Base-by-base conservation (phyloP, 805 yeast genomes). In the Myxozyma udenii region DNA sequence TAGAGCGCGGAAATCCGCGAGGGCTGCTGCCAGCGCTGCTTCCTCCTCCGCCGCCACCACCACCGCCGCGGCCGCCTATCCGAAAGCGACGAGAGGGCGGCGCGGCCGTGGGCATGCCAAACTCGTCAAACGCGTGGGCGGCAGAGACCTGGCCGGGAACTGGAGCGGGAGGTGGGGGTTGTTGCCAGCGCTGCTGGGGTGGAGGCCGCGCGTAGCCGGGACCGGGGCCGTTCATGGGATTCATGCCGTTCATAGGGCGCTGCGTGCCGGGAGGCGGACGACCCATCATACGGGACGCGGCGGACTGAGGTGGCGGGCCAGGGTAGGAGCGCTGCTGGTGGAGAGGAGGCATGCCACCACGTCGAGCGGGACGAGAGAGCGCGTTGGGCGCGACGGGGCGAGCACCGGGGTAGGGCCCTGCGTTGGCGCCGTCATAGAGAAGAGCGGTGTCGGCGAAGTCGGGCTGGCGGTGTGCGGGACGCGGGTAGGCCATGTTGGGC, bases 401-500 rank as follows among this genome's bases (percentile, higher is more conserved):
- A 19, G 45, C 14, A 33, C 37, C 37, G 11, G 45, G 45, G 37
- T 41, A 41, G 7, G 45, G 37, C 18, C 45, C 37, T 16, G 26
- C 37, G 24, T 22, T 19, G 26, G 37, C 4, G 22, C 22, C 24
- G 23, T 33, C 45, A 19, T 41, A 41, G 45, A 41, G 26, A 9
- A n/a, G 37, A 7, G 35, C 19, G 46, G 40, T 37, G 42, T 36
- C 46, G 42, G 18, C 37, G 25, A n/a, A n/a, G n/a, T n/a, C n/a
- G n/a, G 26, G 16, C 6, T 12, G 16, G 18, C 18, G 38, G 30
- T 22, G 46, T 4, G 43, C 25, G 12, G 43, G 46, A 35, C 46
- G 51, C 40, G 51, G 43, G 19, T 41, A 48, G 30, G 51, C 51
- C 51, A 48, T 48, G 40, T 9, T 23, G 26, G 48, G 19, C 14